Base-by-base conservation (phyloP, 2,329 filamentous ascomycete species). In the Aureobasidium sp. region DNA sequence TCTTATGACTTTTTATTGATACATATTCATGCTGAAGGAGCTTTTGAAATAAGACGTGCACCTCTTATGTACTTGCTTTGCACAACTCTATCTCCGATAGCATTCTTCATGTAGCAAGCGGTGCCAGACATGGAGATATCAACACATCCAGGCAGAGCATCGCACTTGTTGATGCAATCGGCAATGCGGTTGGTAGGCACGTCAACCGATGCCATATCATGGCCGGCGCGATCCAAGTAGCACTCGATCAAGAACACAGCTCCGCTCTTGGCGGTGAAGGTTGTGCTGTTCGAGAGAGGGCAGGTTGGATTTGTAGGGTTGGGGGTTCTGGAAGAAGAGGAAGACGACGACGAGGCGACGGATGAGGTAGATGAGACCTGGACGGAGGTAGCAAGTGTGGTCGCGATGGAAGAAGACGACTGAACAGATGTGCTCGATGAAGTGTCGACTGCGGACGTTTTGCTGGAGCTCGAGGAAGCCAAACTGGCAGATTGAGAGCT, bases 41-140 rank as follows among this genome's bases (percentile, higher is more conserved):
- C 37, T 8, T 39, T 39, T 5, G 37, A 39, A 15, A 39, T 39
- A 39, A 39, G 37, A 39, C 55, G 39, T 12, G 55, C 55, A 13
- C 55, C 55, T 44, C 55, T 32, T 5, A 59, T 36, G 29, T 44
- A 46, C 39, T 59, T 59, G 55, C 55, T 59, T 3, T 44, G 13
- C 13, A 46, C 29, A 24, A 44, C 7, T 8, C 26, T 46, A 3
- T 36, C 43, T 1, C 55, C 41, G 5, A 56, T 26, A 12, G 15
- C 46, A 20, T 27, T 55, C 47, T 63, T 63, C 46, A 63, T 36
- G 13, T 63, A 63, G 26, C 62, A 63, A 24, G 62, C 56, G 34
- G 62, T 63, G 1, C 71, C 71, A 20, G 56, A 52, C 37, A 61
- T 61, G 44, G 62, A 61, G 15, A 63, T 59, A 24, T 63, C 62